phyloP scores from a whole-genome alignment of 345 rosid genomes.

The Acer negundo region DNA sequence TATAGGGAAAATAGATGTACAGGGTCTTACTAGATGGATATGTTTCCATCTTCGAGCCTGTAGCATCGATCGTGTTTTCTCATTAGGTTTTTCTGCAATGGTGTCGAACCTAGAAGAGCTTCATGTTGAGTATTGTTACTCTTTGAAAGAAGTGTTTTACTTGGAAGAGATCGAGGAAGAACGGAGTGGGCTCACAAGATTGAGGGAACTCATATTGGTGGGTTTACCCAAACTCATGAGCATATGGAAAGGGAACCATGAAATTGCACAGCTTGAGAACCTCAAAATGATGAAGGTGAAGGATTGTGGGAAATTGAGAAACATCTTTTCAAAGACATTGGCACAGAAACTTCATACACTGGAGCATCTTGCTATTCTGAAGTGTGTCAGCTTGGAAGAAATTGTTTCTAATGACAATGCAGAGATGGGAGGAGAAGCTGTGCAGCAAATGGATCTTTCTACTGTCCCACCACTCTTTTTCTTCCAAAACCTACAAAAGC shows the following conservation, averaged over 20 bases:
- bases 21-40: neutral
- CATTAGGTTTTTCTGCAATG: neutral
- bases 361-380: slow-evolving; percentile 10
- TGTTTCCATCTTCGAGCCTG: slow-evolving; percentile 8
- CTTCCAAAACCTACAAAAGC: neutral
- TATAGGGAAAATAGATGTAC: neutral
- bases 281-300: slow-evolving; percentile 7
- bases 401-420: neutral
- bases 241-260: slow-evolving; percentile 10
- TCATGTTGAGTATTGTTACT: slow-evolving; percentile 10
- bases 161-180: neutral
- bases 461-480: neutral
- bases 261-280: neutral
- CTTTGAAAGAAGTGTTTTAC: slow-evolving; percentile 11
- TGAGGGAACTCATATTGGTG: neutral
- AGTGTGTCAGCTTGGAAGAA: neutral
- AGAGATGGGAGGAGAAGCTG: neutral
- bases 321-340: neutral
- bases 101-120: neutral
- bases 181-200: neutral
- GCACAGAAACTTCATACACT: neutral
- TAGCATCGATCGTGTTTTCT: neutral
- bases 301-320: slow-evolving; percentile 4
- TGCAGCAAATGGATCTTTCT: neutral
- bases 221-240: slow-evolving; percentile 1